Evolutionary conservation across 1,284 basidiomycete genomes (phyloP), one percentile per base, ranked within the genome.

Genomic region (Coniophora puteana): DNA sequence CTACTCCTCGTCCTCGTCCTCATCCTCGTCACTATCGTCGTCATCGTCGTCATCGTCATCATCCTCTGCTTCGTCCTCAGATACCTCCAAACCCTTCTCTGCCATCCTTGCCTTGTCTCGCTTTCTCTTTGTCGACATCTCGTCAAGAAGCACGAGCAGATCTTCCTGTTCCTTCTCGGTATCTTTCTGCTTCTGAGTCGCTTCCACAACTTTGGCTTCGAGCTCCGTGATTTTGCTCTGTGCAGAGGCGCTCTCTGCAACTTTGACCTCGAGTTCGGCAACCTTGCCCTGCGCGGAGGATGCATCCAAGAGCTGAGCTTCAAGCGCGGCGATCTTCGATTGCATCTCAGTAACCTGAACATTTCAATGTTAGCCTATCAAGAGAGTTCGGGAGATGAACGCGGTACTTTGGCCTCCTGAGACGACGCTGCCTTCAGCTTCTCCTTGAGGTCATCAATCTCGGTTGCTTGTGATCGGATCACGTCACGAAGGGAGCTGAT

Each of bases 81-180:
- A 93, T 7, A 97, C 93, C 20, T 93, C 90, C 55, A 90, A 50
- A 0, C 88, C 89, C 16, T 78, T 79, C 37, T 76, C 77, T 51
- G 74, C 70, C 70, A 98, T 78, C 50, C 69, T 68, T 31, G 63
- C 73, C 68, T 97, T 97, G 60, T 98, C 94, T 48, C 68, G 70
- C 61, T 78, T 79, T 37, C 93, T 72, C 67, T 98, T 98, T 51
- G 72, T 77, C 36, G 80, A 89, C 38, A 98, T 68, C 63, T 99
- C 96, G 54, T 99, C 96, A 4, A 99, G 71, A 25, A 98, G 67
- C 0, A 99, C 93, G 2, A 99, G 71, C 41, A 99, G 61, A 62
- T 98, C 93, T 60, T 96, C 93, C 55, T 95, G 92, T 59, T 97
- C 93, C 66, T 93, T 94, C 59, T 90, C 85, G 18, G 82, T 78